A percentile compares a stretch with the other conserved stretches of the same genome.
Conservation (phyloP, 2,329 filamentous ascomycete genomes). For the Fusarium drepaniforme region DNA sequence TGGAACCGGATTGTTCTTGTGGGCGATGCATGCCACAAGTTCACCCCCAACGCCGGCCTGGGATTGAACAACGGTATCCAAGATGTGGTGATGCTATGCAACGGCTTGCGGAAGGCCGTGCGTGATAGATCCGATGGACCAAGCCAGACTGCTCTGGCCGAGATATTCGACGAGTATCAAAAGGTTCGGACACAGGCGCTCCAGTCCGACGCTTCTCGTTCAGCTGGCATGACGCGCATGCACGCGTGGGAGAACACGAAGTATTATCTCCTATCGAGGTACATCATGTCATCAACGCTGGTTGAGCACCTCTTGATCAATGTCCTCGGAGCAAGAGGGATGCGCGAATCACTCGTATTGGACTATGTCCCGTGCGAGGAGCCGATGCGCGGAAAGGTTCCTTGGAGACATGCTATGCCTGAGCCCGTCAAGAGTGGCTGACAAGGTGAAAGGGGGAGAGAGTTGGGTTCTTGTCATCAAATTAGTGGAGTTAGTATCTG, state of each 20-base stretch:
- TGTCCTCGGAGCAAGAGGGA: neutral
- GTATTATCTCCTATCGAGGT: neutral
- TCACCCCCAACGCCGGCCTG: slow-evolving; percentile 48
- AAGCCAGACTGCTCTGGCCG: neutral
- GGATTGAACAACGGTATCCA: slow-evolving; percentile 43
- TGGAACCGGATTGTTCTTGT: neutral
- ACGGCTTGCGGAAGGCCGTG: neutral
- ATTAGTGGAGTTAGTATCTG: neutral
- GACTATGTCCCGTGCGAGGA: neutral
- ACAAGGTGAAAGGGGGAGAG: neutral
- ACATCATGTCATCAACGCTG: neutral
- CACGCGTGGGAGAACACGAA: neutral
- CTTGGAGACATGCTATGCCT: neutral
- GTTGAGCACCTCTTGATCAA: neutral
- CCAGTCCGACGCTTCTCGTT: neutral
- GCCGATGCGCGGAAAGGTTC: neutral
- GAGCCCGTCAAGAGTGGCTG: neutral
- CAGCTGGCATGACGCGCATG: neutral
- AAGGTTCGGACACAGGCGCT: neutral
- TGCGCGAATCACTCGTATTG: neutral
- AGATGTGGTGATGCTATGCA: slow-evolving; percentile 2
- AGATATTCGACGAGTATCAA: neutral
- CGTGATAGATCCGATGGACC: neutral
- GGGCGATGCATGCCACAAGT: slow-evolving; percentile 49
- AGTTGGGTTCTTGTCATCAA: neutral